Base-by-base conservation (phyloP, 768 basidiomycete species). In the Boletus sensibilis region DNA sequence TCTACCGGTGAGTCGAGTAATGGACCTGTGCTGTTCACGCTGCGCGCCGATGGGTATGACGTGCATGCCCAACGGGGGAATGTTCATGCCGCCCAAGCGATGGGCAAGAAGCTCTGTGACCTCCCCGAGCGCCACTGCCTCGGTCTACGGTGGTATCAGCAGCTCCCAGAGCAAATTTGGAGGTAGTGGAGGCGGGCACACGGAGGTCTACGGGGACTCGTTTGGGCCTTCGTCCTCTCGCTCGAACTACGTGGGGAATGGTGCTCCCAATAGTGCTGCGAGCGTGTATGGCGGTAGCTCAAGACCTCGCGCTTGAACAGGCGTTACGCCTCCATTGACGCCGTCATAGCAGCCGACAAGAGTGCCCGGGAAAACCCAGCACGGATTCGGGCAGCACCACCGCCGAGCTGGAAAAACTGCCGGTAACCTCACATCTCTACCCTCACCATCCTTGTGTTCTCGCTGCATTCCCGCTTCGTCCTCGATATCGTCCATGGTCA, bases 1-100 rank as follows among this genome's bases (percentile, higher is more conserved):
- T 93, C 91, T 29, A 90, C 87, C 14, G 91, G 91, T 7, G 90
- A 88, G 66, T 92, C 90, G 56, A 92, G 89, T 58, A 88, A 84
- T 63, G 88, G 88, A 18, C 76, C 84, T 34, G 79, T 81, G n/a
- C 92, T 90, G 12, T 75, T 87, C 45, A 93, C 92, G 16, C 92
- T 92, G 5, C 75, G 80, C 39, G 90, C 57, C 66, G 16, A 77
- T 79, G 73, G 71, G 69, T 47, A 75, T 81, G 75, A 72, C 72
- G 54, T 68, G 74, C 60, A 72, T 75, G 62, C 67, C 60, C 51
- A 70, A 71, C 58, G 71, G 73, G 68, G 70, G 70, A 47, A 76
- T 73, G 68, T 72, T 74, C 34, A 74, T 61, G 74, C 73, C 58
- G 12, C 69, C 71, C 5, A 68, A 57, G 21, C 68, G 58, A 21